A percentile compares a stretch with the other conserved stretches of the same genome.
phyloP scores from a whole-genome alignment of 768 basidiomycete species.

The Mycena metata region DNA sequence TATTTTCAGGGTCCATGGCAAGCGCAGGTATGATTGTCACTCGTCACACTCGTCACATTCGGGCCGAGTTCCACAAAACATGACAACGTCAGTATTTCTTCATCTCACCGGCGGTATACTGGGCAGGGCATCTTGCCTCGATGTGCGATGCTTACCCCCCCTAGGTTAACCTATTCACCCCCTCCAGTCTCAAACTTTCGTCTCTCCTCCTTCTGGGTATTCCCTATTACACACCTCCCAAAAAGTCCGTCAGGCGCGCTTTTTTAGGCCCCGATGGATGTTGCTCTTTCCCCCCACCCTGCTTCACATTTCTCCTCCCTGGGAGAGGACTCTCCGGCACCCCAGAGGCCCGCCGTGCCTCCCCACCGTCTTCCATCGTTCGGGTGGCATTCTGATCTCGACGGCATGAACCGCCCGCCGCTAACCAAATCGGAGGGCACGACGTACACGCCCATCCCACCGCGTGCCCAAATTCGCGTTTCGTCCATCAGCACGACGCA shows the following conservation, averaged over 20 bases:
- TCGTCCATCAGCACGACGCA: slow-evolving; percentile 24
- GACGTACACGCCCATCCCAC: slow-evolving; percentile 8
- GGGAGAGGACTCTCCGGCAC: neutral
- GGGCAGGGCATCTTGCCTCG: too few species aligned
- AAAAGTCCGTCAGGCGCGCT: slow-evolving; percentile 6
- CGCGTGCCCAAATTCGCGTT: slow-evolving; percentile 8
- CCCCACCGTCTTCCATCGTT: slow-evolving; percentile 33
- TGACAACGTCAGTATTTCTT: too few species aligned
- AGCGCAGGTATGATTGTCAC: neutral
- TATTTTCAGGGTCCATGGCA: slow-evolving; percentile 41
- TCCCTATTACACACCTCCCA: slow-evolving; percentile 30
- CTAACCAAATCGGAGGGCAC: slow-evolving; percentile 1
- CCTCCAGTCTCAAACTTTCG: slow-evolving; percentile 23
- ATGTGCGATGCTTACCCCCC: slow-evolving; percentile 10
- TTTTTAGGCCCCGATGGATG: slow-evolving; percentile 19
- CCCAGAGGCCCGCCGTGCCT: slow-evolving; percentile 12
- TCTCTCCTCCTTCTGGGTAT: slow-evolving; percentile 8
- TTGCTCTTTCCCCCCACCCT: slow-evolving; percentile 23
- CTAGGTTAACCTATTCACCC: slow-evolving; percentile 17
- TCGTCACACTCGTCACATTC: neutral
- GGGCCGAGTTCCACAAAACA: neutral
- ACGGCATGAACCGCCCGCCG: neutral
- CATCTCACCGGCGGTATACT: too few species aligned
- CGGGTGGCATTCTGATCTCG: neutral
- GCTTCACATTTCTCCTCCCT: neutral